Evolutionary conservation across 2,329 filamentous ascomycete species (phyloP).

Genomic region (Helotiales sp.): DNA sequence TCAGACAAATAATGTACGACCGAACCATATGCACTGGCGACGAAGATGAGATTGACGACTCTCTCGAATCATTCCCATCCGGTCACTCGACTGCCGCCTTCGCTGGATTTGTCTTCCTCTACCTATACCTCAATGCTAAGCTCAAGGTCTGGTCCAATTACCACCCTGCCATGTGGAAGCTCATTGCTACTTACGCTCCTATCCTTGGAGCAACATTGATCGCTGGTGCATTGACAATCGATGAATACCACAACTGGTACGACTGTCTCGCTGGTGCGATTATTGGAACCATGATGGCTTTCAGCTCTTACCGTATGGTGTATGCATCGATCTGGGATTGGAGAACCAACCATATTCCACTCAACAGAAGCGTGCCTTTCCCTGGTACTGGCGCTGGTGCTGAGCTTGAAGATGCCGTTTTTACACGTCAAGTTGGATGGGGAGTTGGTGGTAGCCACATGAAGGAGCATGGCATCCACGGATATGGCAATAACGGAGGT

Average conservation of each 20-base stretch:
- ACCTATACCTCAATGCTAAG: constrained; percentile 76
- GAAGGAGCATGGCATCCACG: neutral
- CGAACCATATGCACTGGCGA: constrained; percentile 70
- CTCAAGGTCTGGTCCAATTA: constrained; percentile 74
- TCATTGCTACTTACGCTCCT: constrained; percentile 63
- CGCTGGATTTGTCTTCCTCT: constrained; percentile 69
- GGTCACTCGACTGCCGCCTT: constrained; percentile 76
- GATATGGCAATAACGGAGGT: constrained; percentile 3
- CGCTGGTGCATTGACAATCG: constrained; percentile 68
- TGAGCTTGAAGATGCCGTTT: constrained; percentile 55
- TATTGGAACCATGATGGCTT: constrained; percentile 66
- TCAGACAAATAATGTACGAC: constrained; percentile 64
- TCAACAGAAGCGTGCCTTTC: constrained; percentile 58
- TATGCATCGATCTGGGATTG: constrained; percentile 71
- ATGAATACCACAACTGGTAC: constrained; percentile 76
- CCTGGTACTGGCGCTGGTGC: constrained; percentile 38
- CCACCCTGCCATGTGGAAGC: constrained; percentile 73
- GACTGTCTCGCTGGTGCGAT: constrained; percentile 66
- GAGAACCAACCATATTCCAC: constrained; percentile 64
- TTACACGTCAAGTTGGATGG: constrained; percentile 62
- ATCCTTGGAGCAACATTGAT: constrained; percentile 68
- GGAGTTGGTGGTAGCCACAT: constrained; percentile 36
- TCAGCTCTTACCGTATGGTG: constrained; percentile 65
- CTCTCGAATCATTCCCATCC: constrained; percentile 69
- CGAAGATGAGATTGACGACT: constrained; percentile 63